Evolutionary conservation across 2,329 filamentous ascomycete species (phyloP), one percentile per base, ranked within the genome.

Genomic region (Calonectria pauciramosa): DNA sequence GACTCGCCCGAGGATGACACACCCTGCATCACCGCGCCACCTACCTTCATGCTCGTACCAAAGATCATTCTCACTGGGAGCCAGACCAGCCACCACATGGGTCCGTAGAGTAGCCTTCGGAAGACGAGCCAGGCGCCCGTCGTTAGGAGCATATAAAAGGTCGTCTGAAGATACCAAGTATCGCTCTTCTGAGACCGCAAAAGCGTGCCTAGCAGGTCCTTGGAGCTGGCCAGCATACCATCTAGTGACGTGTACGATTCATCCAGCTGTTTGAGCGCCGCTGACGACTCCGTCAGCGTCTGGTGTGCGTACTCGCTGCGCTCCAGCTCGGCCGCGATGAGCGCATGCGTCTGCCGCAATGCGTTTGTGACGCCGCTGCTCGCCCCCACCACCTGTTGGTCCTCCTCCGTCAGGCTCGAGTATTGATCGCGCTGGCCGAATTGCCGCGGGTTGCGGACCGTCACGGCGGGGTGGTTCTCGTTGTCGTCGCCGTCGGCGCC

Each of bases 161-260:
- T 92, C 47, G 95, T 97, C 85, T 97, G 94, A 41, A 99, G 90
- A 83, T 99, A 99, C 97, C 97, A 99, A 3, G 96, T 98, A 83
- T 99, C 97, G 78, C 94, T 97, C 89, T 99, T 99, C 83, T 97
- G 95, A 77, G 95, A 97, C 75, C 92, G 92, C 60, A 99, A 87
- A 59, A 99, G 88, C 23, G 95, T 95, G 9, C 92, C 92, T 10
- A 98, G 91, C 23, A 99, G 88, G 70, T 93, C 93, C 77, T 91
- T 91, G 59, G 94, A 96, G 71, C 91, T 94, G 3, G 91, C 89
- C 47, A 99, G 89, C 82, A 98, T 90, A 16, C 91, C 91, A 80
- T 96, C 95, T 7, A 99, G 91, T 65, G 92, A 92, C 26, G 89
- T 92, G 86, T 99, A 99, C 47, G 92, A 94, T 80, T 97, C 94